phyloP scores from a whole-genome alignment of 345 rosid genomes.

The Carallia brachiata region DNA sequence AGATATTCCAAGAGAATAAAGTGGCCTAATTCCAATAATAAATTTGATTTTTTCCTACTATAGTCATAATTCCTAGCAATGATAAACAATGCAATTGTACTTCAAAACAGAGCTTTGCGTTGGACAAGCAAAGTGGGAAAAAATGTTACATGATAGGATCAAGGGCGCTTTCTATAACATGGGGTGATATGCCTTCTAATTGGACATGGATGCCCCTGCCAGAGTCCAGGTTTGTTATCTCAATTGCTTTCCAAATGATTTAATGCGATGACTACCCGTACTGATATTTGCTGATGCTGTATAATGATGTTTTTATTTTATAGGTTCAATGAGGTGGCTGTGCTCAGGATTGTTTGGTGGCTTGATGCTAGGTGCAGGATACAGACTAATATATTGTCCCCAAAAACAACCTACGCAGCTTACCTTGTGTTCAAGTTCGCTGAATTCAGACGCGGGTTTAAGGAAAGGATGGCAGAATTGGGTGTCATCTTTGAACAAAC shows the following conservation, averaged over 20 bases:
- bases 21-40: no score
- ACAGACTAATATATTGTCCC: constrained; percentile 20
- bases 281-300: no score
- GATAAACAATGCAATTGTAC: no score
- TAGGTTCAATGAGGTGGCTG: constrained; percentile 29
- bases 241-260: no score
- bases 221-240: constrained; percentile 10
- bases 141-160: constrained; percentile 19
- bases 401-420: constrained; percentile 25
- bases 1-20: no score
- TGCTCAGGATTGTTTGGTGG: constrained; percentile 17
- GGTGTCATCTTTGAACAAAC: background rate
- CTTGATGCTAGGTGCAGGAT: constrained; percentile 19
- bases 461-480: constrained; percentile 11
- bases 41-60: no score
- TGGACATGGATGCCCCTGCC: constrained; percentile 10
- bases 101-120: constrained; percentile 11
- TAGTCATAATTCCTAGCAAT: no score
- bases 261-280: no score
- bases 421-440: constrained; percentile 25
- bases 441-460: background rate
- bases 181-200: background rate
- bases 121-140: constrained; percentile 12
- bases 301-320: no score
- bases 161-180: background rate